A percentile compares a stretch with the other conserved stretches of the same genome.
phyloP scores from a whole-genome alignment of 1,139 yeast species.

The Saccharomycopsis crataegensis region DNA sequence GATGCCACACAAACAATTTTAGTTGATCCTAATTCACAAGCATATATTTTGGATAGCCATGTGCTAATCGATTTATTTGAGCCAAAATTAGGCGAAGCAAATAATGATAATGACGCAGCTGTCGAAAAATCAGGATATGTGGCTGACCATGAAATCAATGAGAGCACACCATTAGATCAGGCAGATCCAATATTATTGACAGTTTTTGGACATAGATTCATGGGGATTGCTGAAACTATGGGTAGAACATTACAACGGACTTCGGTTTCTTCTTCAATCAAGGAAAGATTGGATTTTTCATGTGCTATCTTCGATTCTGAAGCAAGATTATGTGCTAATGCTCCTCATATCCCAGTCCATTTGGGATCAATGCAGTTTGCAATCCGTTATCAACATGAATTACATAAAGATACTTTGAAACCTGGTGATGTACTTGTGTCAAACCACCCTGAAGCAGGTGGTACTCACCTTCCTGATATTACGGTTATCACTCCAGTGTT shows the following conservation, averaged over 20 bases:
- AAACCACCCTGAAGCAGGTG: constrained; percentile 70
- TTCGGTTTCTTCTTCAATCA: constrained; percentile 74
- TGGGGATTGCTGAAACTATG: constrained; percentile 89
- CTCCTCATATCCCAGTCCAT: constrained; percentile 85
- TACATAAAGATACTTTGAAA: constrained; percentile 52
- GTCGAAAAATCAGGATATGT: constrained; percentile 25
- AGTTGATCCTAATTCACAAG: constrained; percentile 61
- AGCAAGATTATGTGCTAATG: constrained; percentile 77
- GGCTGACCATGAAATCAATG: neutral
- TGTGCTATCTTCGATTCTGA: constrained; percentile 73
- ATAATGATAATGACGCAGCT: constrained; percentile 26
- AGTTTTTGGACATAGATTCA: constrained; percentile 75
- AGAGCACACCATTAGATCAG: neutral
- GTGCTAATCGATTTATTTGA: constrained; percentile 38
- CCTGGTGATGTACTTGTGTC: constrained; percentile 73
- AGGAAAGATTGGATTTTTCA: constrained; percentile 76
- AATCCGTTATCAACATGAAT: constrained; percentile 54
- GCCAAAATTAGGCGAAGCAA: neutral
- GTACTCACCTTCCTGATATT: constrained; percentile 77
- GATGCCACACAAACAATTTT: constrained; percentile 84
- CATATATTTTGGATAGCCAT: constrained; percentile 53
- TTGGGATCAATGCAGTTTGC: constrained; percentile 83
- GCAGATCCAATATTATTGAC: constrained; percentile 67
- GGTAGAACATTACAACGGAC: constrained; percentile 75
- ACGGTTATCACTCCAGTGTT: constrained; percentile 60